Evolutionary conservation across 2,329 filamentous ascomycete species (phyloP), one percentile per base, ranked within the genome.

Genomic region (Ophiostoma angusticollis): DNA sequence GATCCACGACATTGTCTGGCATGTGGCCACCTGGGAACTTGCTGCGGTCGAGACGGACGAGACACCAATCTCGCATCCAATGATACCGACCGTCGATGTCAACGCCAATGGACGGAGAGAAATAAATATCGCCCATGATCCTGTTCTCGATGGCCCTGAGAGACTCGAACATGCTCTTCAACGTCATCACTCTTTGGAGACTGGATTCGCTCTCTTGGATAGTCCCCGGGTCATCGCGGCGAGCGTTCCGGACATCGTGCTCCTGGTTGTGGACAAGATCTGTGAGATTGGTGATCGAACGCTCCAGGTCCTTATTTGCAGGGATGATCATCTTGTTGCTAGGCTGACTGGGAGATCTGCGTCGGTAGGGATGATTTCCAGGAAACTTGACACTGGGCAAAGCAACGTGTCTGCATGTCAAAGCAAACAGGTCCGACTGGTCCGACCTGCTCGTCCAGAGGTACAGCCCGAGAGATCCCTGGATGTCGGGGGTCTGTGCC

Each of bases 401-500:
- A 17, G 35, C 27, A 24, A 37, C 35, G 23, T 37, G 35, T 17
- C 35, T 17, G 35, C 35, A 37, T 29, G 35, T 37, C 5, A 37
- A 27, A n/a, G 25, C 35, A 22, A 22, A 37, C n/a, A 37, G 35
- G 8, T 30, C 27, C 13, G 27, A 16, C 17, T 23, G 21, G 3
- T 19, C 35, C 21, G 18, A 9, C 24, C 35, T 30, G 25, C 18
- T 19, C n/a, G 35, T 19, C 35, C 35, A 37, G 19, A 37, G 35
- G 23, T 37, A 37, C 18, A 37, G 19, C 12, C 35, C 35, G 18
- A 37, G 35, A 8, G 35, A 12, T 12, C 35, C 27, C 16, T n/a
- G 35, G 12, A 14, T 16, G 18, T 1, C 6, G 27, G 16, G 18
- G 16, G 35, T 11, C 18, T 31, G 14, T 31, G 13, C 35, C 9